phyloP scores from a whole-genome alignment of 2,329 filamentous ascomycete genomes.

The Arthroderma sp. region DNA sequence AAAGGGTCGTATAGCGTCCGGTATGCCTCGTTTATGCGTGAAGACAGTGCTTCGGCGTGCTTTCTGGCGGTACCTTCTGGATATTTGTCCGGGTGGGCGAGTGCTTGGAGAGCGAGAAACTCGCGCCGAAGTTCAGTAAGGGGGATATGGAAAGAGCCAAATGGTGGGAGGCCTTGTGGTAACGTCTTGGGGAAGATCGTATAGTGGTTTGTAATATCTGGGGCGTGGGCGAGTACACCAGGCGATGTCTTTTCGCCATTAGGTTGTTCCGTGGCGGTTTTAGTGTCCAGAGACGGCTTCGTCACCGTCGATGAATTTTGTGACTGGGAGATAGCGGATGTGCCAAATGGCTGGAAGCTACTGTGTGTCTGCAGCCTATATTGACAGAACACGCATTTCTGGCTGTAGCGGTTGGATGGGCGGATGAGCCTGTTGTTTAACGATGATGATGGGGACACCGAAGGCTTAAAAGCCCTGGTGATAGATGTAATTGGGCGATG shows the following conservation, averaged over 20 bases:
- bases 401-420: too few relatives aligned
- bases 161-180: constrained; percentile 62
- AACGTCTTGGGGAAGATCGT: constrained; percentile 75
- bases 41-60: constrained; percentile 62
- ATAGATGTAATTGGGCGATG: neutral
- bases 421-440: too few relatives aligned
- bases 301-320: too few relatives aligned
- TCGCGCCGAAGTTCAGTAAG: constrained; percentile 59
- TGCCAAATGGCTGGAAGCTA: neutral
- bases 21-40: constrained; percentile 84
- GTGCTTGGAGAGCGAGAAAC: constrained; percentile 67
- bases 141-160: constrained; percentile 63
- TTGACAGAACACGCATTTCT: too few relatives aligned
- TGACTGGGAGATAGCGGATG: neutral
- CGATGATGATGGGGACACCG: too few relatives aligned
- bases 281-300: neutral
- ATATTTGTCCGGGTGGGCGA: constrained; percentile 38
- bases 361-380: too few relatives aligned
- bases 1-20: constrained; percentile 69
- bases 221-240: constrained; percentile 10
- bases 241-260: neutral
- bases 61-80: constrained; percentile 34
- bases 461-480: neutral
- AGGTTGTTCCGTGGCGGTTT: neutral
- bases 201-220: constrained; percentile 54